A percentile compares a stretch with the other conserved stretches of the same genome.
These are phyloP conservation scores for Porcisia deanei DNA, from an alignment of 208 protist species.

Conservation along the genomic window DNA sequence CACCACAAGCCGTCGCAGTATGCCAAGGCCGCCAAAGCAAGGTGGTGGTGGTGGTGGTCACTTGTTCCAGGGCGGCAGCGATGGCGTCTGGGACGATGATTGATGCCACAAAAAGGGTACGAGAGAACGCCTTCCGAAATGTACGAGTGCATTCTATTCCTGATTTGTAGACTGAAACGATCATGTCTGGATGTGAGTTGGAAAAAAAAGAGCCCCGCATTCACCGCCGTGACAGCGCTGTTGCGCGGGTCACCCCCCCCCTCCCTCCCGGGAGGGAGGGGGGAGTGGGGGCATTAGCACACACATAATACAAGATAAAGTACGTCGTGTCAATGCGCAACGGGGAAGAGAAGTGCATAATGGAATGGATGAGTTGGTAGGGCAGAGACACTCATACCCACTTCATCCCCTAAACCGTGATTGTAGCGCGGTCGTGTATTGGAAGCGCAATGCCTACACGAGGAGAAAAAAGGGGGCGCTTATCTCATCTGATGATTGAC, in stretches of 20 bases:
- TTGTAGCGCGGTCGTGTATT: background rate
- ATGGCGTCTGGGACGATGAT: constrained; percentile 60
- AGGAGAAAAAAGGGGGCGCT: background rate
- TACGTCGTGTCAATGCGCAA: background rate
- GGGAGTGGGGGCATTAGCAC: no score
- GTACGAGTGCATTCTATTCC: background rate
- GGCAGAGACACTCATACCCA: background rate
- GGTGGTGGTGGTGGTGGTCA: constrained; percentile 27
- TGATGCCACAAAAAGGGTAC: background rate
- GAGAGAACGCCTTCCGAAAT: background rate
- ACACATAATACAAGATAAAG: background rate
- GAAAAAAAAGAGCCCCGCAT: background rate
- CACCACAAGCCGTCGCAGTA: background rate
- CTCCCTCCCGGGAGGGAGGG: no score
- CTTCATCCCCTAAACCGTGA: no score
- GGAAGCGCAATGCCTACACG: background rate
- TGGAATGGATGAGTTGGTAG: background rate
- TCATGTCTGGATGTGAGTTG: background rate
- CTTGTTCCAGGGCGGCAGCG: constrained; percentile 42
- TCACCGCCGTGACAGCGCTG: background rate
- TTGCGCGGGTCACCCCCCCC: no score
- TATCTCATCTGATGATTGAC: background rate
- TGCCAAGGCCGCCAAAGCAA: background rate
- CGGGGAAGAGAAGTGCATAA: background rate
- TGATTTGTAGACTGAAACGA: background rate